Percentiles rank a stretch among this genome's conserved stretches.
Conservation (phyloP, 73 alveolate genomes). For the Stentor coeruleus region DNA sequence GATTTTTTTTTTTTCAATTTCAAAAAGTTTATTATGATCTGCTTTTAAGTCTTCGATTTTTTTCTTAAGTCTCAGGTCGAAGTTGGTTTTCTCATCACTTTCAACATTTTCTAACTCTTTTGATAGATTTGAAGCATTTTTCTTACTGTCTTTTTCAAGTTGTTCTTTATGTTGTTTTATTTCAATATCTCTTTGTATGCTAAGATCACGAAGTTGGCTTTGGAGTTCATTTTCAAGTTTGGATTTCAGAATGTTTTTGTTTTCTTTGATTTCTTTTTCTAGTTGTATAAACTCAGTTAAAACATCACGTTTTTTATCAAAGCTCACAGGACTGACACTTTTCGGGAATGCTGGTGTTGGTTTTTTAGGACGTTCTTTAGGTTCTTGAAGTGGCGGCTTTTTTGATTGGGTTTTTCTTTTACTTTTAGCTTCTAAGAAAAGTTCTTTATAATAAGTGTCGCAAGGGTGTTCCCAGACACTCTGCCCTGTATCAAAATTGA, state of each 20-base stretch:
- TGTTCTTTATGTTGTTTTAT: background rate
- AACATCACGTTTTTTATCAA: background rate
- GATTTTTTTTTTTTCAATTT: background rate
- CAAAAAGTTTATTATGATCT: background rate
- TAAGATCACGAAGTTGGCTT: background rate
- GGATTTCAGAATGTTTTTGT: background rate
- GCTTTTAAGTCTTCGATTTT: background rate
- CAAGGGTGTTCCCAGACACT: slow-evolving; percentile 50
- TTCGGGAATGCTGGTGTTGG: background rate
- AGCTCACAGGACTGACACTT: slow-evolving; percentile 7
- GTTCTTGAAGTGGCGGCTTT: background rate
- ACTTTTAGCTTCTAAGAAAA: slow-evolving; percentile 29
- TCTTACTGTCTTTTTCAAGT: slow-evolving; percentile 11
- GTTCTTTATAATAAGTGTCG: slow-evolving; percentile 38
- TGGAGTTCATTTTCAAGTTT: slow-evolving; percentile 18
- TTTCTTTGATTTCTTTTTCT: slow-evolving; percentile 21
- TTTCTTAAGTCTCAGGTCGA: background rate
- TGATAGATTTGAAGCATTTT: background rate
- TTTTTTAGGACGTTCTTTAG: background rate
- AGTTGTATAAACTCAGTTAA: background rate
- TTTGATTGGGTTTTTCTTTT: slow-evolving; percentile 6
- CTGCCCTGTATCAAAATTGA: slow-evolving; percentile 37
- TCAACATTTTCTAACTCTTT: slow-evolving; percentile 20
- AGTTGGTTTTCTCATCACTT: slow-evolving; percentile 7
- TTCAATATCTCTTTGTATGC: background rate